Base-by-base conservation (phyloP, 768 basidiomycete genomes). In the Imleria badia region DNA sequence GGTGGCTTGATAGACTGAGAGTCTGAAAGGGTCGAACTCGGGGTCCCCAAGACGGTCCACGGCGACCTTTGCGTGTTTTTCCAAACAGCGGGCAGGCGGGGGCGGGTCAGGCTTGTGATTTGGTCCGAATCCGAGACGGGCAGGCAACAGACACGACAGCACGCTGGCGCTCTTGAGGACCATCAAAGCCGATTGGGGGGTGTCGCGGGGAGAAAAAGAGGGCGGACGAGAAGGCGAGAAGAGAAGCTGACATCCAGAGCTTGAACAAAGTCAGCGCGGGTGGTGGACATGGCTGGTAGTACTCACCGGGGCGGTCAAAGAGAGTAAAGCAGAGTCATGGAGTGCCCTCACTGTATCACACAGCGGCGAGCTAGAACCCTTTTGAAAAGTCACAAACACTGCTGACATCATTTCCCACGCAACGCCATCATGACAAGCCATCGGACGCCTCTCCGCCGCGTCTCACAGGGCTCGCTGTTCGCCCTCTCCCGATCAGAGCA, bases 391-490 rank as follows among this genome's bases (percentile, higher is more conserved):
- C 55, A 56, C 58, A 34, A 19, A 36, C 10, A 17, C 30, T 50
- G 35, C 52, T 56, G 55, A 57, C 55, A 50, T 58, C 56, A 51
- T 46, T 43, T 61, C 60, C 51, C 54, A 53, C 60, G 45, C 13
- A 6, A 36, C 12, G n/a, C n/a, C 15, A 23, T 14, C 15, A 62
- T 65, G 63, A 54, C 63, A 3, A 56, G 45, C 35, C 87, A 84
- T 51, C 81, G 87, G 38, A 94, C 91, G 12, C 94, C 94, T 9
- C 81, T 98, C 22, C 82, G 87, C 40, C 89, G 94, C 51, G 84
- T 95, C 56, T 96, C 94, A 0, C 94, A 95, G 53, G 91, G 93
- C 33, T 97, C 94, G 3, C 83, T 98, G 14, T 88, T 91, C 52
- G 84, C 86, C 17, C 79, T 94, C 41, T 94, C 93, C 17, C 84